A percentile compares a stretch with the other conserved stretches of the same genome.
These are phyloP conservation scores for Murraya koenigii DNA, from an alignment of 345 rosid species.

Conservation along the genomic window DNA sequence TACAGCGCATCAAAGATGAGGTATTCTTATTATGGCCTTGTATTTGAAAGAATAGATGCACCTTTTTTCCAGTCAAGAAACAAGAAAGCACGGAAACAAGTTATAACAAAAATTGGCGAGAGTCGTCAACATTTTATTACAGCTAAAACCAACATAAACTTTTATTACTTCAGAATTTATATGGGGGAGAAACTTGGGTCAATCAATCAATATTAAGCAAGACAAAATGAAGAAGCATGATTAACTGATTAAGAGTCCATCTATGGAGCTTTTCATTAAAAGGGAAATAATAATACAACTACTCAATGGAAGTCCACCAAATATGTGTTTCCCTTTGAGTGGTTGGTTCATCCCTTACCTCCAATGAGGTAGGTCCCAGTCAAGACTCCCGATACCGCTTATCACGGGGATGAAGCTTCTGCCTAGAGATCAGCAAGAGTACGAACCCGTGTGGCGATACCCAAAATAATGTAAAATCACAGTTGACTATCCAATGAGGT, in stretches of 20 bases:
- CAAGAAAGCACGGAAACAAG: neutral
- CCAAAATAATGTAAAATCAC: neutral
- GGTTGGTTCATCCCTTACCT: constrained; percentile 1
- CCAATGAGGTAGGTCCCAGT: neutral
- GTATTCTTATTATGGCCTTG: neutral
- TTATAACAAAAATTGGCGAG: neutral
- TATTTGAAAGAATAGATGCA: neutral
- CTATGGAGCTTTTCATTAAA: neutral
- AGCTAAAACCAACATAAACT: neutral
- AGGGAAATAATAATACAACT: neutral
- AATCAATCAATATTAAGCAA: neutral
- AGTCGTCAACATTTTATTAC: neutral
- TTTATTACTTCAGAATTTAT: neutral
- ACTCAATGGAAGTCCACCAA: neutral
- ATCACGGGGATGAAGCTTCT: neutral
- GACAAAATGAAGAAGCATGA: constrained; percentile 3
- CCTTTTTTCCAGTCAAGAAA: neutral
- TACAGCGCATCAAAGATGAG: neutral
- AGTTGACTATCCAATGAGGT: constrained; percentile 26
- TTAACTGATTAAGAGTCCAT: neutral
- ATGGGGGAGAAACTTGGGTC: neutral
- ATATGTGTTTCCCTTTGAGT: neutral
- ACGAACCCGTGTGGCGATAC: neutral
- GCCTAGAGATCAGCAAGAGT: constrained; percentile 10
- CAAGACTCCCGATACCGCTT: neutral